Evolutionary conservation across 768 basidiomycete genomes (phyloP), one percentile per base, ranked within the genome.

Genomic region (Atractiella rhizophila): DNA sequence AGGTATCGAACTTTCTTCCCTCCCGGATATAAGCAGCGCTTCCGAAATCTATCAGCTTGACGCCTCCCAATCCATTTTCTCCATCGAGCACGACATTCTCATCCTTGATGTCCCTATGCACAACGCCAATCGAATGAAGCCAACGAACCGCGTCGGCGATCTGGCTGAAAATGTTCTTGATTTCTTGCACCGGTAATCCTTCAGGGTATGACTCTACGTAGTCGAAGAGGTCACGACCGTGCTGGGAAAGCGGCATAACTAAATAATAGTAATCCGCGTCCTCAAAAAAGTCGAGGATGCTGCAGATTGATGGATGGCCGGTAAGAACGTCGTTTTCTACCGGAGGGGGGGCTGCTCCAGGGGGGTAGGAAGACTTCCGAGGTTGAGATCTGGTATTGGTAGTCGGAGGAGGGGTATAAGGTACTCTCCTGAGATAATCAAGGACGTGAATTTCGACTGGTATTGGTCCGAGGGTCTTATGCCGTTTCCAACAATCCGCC

Each of bases 401-500:
- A n/a, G 37, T 16, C n/a, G 28, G 30, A 5, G 38, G 37, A 26
- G 35, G 23, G 16, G 30, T 26, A 13, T 41, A 36, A 2, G 45
- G 40, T 0, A 53, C 45, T 10, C 46, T 43, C 3, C 50, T 39
- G 10, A 52, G 39, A 26, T 46, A 45, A 32, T 51, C 49, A 21
- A 51, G 37, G 55, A 83, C 79, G 56, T 77, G 79, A 20, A 88
- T 88, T 62, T 98, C 91, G 63, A 96, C 88, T 13, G 91, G 88
- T 53, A 96, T 91, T 7, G 91, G 91, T 42, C 88, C 88, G 57
- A 79, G 70, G 47, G 75, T 71, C 31, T 79, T 77, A 57, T 98
- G 88, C 54, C 79, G 80, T 64, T 96, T 96, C 91, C 91, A 98
- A 59, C 88, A 96, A 62, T 98, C 88, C 24, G 88, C 88, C 39